Percentiles rank a stretch among this genome's conserved stretches.
These are phyloP conservation scores for Niebla homalea DNA, from an alignment of 495 filamentous ascomycete genomes.

Conservation along the genomic window DNA sequence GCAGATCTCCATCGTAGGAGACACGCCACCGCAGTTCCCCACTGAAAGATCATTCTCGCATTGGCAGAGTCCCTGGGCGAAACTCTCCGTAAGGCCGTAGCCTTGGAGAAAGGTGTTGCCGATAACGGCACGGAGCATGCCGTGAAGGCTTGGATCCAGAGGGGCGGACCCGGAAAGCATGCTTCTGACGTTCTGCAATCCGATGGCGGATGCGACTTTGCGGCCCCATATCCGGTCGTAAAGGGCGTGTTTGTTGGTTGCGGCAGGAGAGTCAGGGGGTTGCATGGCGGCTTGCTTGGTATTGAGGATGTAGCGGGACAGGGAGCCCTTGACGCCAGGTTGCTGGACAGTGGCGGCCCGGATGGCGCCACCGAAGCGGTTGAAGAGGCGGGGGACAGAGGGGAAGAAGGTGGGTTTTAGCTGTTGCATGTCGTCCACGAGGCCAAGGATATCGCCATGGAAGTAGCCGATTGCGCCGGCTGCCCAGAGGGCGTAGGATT, in stretches of 20 bases:
- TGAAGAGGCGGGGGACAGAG: slow-evolving; percentile 86
- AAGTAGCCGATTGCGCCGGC: slow-evolving; percentile 83
- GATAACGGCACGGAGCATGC: slow-evolving; percentile 76
- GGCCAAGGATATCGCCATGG: slow-evolving; percentile 75
- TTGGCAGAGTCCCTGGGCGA: slow-evolving; percentile 64
- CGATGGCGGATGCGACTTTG: slow-evolving; percentile 70
- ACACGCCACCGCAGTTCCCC: slow-evolving; percentile 71
- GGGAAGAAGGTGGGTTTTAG: slow-evolving; percentile 71
- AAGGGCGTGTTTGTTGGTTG: slow-evolving; percentile 68
- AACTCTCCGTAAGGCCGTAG: slow-evolving; percentile 93
- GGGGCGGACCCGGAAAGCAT: slow-evolving; percentile 89
- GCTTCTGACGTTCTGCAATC: slow-evolving; percentile 54
- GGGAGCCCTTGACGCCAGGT: slow-evolving; percentile 65
- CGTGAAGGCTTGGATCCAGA: slow-evolving; percentile 72
- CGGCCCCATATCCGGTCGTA: slow-evolving; percentile 91
- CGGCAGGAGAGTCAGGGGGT: slow-evolving; percentile 49
- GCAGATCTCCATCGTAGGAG: slow-evolving; percentile 57
- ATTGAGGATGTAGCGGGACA: slow-evolving; percentile 67
- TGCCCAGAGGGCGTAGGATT: slow-evolving; percentile 60
- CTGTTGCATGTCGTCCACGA: slow-evolving; percentile 85
- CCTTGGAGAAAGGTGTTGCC: slow-evolving; percentile 75
- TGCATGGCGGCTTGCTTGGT: slow-evolving; percentile 70
- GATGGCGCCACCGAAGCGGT: slow-evolving; percentile 74
- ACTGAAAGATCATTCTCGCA: slow-evolving; percentile 50
- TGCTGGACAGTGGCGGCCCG: slow-evolving; percentile 64